Evolutionary conservation across 1,284 basidiomycete species (phyloP).

Genomic region (Sparassis latifolia): DNA sequence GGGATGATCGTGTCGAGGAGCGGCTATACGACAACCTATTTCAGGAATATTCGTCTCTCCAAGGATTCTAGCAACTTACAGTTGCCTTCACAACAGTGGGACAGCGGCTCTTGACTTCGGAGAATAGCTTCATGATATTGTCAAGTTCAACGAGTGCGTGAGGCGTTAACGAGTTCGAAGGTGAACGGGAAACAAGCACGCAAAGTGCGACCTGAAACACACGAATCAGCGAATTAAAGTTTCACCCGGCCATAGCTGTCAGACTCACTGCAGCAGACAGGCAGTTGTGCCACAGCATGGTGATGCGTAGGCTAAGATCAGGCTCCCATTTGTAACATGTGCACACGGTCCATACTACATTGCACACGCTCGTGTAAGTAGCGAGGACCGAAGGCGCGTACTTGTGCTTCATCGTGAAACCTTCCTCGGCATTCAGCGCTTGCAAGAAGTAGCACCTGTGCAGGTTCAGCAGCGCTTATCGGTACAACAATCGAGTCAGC

Average conservation of each 20-base stretch:
- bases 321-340: constrained; percentile 51
- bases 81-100: constrained; percentile 53
- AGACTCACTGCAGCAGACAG: constrained; percentile 52
- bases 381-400: constrained; percentile 58
- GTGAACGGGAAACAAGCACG: constrained; percentile 58
- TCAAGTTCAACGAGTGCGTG: constrained; percentile 59
- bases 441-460: constrained; percentile 67
- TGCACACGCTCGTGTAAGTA: constrained; percentile 50
- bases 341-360: constrained; percentile 46
- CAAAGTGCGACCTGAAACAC: constrained; percentile 53
- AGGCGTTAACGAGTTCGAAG: constrained; percentile 48
- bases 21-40: constrained; percentile 11
- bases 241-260: too few species aligned
- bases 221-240: neutral
- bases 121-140: constrained; percentile 51
- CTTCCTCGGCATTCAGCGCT: constrained; percentile 54
- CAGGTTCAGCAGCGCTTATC: constrained; percentile 56
- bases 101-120: constrained; percentile 46
- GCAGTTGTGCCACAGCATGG: constrained; percentile 60
- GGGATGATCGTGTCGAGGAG: constrained; percentile 20
- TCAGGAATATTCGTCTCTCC: neutral
- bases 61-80: constrained; percentile 30
- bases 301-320: constrained; percentile 45
- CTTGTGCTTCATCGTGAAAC: constrained; percentile 55
- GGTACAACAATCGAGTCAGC: too few species aligned